Percentiles rank a stretch among this genome's conserved stretches.
Evolutionary conservation across 2,329 filamentous ascomycete genomes (phyloP).

Genomic region (Exophiala aquamarina): DNA sequence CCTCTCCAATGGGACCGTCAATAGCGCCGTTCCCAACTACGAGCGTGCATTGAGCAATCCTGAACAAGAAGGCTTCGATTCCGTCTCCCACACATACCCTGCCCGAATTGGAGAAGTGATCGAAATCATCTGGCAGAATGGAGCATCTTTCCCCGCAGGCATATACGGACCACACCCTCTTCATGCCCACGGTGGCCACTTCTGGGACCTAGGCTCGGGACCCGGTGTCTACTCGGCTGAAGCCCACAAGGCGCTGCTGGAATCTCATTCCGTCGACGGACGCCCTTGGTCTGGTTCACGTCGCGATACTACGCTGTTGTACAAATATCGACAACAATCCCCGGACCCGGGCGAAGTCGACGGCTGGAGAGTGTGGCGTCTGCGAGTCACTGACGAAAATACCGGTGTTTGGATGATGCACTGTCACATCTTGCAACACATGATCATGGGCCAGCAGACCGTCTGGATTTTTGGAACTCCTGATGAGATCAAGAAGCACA

Average conservation of each 20-base stretch:
- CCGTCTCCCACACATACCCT: conserved; percentile 24
- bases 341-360: conserved; percentile 42
- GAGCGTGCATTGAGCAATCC: conserved; percentile 38
- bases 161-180: conserved; percentile 44
- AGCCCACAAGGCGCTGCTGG: conserved; percentile 43
- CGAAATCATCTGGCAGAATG: conserved; percentile 46
- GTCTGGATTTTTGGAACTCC: conserved; percentile 49
- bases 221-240: conserved; percentile 45
- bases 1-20: conserved; percentile 37
- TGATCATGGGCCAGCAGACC: conserved; percentile 40
- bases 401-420: conserved; percentile 55
- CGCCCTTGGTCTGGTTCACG: conserved; percentile 13
- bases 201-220: conserved; percentile 48
- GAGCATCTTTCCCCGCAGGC: conserved; percentile 28
- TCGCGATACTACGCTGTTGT: conserved; percentile 56
- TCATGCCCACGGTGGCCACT: conserved; percentile 48
- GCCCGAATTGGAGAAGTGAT: conserved; percentile 46
- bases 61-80: conserved; percentile 40
- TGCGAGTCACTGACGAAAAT: conserved; percentile 43
- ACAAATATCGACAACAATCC: conserved; percentile 48
- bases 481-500: conserved; percentile 37
- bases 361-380: conserved; percentile 64
- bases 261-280: conserved; percentile 22
- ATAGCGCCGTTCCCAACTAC: conserved; percentile 39
- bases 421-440: conserved; percentile 51